Evolutionary conservation across 495 filamentous ascomycete species (phyloP), one percentile per base, ranked within the genome.

Genomic region (Neurospora sp.): DNA sequence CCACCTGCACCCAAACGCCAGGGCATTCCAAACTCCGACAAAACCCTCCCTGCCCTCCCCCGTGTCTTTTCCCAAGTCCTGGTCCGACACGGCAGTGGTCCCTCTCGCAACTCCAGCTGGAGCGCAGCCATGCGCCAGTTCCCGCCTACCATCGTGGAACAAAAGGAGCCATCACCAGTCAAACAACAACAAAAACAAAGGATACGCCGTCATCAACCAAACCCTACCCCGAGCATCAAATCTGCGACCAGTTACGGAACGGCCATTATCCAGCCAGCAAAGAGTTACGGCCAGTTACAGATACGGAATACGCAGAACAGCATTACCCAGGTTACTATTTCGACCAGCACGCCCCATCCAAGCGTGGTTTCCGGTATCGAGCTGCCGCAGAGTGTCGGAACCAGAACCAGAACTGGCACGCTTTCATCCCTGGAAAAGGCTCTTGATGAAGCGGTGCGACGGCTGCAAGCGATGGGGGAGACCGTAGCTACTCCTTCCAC

Each of bases 341-440:
- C 31, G 31, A 31, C 31, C 1, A 35, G 9, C 7, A 9, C 54
- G 12, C 54, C 54, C 2, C 31, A 37, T 35, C 54, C 27, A 0
- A 66, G 14, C 6, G 23, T 66, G 1, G 7, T 66, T 0, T 66
- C 54, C 14, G 18, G 54, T 18, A 37, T 66, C 4, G 54, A 35
- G 54, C 0, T 35, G 1, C 14, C 54, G 1, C 8, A 7, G 48
- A 27, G 54, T 66, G 54, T 66, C 10, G 8, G 12, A 16, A 31
- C 12, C 1, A 35, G 27, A 31, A 62, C 23, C 1, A 35, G 27
- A 35, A 18, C 27, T 8, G 72, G 77, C 27, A 80, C 81, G 11
- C 74, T 76, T 35, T 83, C 80, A 5, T 83, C 79, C 4, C 76
- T 82, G 27, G 79, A 84, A 31, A 75, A 78, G 69, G 82, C 83